Evolutionary conservation across 1,139 yeast species (phyloP).

Genomic region (Pichia sorboxylosa): DNA sequence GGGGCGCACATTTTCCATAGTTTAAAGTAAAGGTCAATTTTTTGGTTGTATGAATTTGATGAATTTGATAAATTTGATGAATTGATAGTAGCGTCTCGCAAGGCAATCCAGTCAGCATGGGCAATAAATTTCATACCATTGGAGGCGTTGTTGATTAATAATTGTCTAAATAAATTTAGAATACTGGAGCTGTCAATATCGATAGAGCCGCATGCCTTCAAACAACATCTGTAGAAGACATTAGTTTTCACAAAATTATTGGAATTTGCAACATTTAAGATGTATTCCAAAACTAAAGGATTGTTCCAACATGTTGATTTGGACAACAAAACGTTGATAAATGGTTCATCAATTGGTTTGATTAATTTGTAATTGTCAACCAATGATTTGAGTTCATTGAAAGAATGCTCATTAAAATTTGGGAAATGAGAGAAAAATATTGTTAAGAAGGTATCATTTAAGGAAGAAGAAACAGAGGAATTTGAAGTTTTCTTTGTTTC

Average conservation of each 20-base stretch:
- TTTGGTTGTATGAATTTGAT: slow-evolving; percentile 22
- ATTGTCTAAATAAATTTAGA: slow-evolving; percentile 48
- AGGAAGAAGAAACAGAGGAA: slow-evolving; percentile 52
- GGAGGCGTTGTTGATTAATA: slow-evolving; percentile 41
- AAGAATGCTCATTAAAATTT: slow-evolving; percentile 42
- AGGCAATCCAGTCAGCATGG: slow-evolving; percentile 80
- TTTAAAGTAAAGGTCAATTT: slow-evolving; percentile 47
- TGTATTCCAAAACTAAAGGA: slow-evolving; percentile 49
- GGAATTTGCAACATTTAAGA: slow-evolving; percentile 49
- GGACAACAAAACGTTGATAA: slow-evolving; percentile 66
- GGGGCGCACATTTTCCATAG: slow-evolving; percentile 41
- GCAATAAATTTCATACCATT: slow-evolving; percentile 54
- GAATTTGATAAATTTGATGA: slow-evolving; percentile 26
- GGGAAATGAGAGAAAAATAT: slow-evolving; percentile 56
- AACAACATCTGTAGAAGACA: slow-evolving; percentile 63
- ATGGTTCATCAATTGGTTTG: slow-evolving; percentile 58
- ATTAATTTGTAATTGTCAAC: slow-evolving; percentile 46
- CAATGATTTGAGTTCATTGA: slow-evolving; percentile 43
- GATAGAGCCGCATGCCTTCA: slow-evolving; percentile 64
- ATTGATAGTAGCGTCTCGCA: slow-evolving; percentile 65
- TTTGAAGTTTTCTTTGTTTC: slow-evolving; percentile 43
- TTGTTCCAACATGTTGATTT: slow-evolving; percentile 62
- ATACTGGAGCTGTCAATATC: slow-evolving; percentile 46
- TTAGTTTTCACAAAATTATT: slow-evolving; percentile 52
- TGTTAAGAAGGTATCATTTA: slow-evolving; percentile 59